Base-by-base conservation (phyloP, 208 protist species). In the Trypanosoma melophagium region DNA sequence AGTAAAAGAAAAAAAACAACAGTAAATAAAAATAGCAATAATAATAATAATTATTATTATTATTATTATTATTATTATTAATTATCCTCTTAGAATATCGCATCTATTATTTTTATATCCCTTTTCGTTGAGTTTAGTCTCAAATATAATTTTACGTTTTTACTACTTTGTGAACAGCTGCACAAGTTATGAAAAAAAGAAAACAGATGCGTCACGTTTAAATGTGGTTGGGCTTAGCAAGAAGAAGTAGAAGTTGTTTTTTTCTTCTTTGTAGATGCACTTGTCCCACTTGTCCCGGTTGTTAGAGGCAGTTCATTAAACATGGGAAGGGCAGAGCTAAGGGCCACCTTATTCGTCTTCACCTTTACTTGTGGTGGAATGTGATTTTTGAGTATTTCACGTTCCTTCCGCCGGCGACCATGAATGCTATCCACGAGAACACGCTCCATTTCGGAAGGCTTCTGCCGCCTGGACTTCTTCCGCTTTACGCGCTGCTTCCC, bases 351-450 rank as follows among this genome's bases (percentile, higher is more conserved):
- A 28, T 87, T 90, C 41, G 74, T 70, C 59, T 90, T 86, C 3
- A 77, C 77, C 25, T 64, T 72, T 12, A 93, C 57, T 49, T 74
- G 76, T 0, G 91, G 91, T 45, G 91, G 88, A 25, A 96, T 83
- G 8, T 92, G 71, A 19, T 81, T 56, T 65, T 92, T 92, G 9
- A 96, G 68, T 44, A 96, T 94, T 22, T 77, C 77, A 42, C 76
- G 77, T 64, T 96, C 91, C 38, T 91, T 94, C 1, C 89, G 76
- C 54, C 84, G 85, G 1, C 91, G 76, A 1, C 85, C 87, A 66
- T 96, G 89, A 66, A 96, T 91, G 73, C 91, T 96, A 61, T 96
- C 86, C 64, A 94, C 86, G 51, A 96, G 78, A 41, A 87, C 86
- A 21, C 77, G 68, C 73, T 96, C 88, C 91, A 96, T 96, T 56